Percentiles rank a stretch among this genome's conserved stretches.
Evolutionary conservation across 1,284 basidiomycete genomes (phyloP).

Genomic region (Puccinia horiana): DNA sequence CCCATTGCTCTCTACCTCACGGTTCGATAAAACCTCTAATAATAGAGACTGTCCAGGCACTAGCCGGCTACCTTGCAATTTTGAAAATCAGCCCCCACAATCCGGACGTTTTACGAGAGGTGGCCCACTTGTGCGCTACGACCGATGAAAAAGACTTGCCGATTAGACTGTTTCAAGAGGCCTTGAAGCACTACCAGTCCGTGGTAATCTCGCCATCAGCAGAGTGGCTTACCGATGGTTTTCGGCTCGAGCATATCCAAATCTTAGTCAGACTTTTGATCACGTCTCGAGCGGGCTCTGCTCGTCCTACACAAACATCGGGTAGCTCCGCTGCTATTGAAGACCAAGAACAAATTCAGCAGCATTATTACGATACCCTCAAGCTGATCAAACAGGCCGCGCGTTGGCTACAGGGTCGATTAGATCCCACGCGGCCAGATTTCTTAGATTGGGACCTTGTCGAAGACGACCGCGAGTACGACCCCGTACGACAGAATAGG

Average conservation of each 20-base stretch:
- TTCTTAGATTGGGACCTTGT: slow-evolving; percentile 70
- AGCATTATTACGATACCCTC: slow-evolving; percentile 67
- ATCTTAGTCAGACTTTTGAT: slow-evolving; percentile 22
- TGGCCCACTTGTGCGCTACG: slow-evolving; percentile 75
- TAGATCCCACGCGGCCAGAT: slow-evolving; percentile 62
- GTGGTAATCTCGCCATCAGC: slow-evolving; percentile 15
- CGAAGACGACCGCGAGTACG: slow-evolving; percentile 85
- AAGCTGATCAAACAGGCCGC: slow-evolving; percentile 73
- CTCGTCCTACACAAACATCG: not conserved
- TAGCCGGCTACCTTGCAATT: slow-evolving; percentile 35
- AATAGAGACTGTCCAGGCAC: not conserved
- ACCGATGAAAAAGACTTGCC: slow-evolving; percentile 69
- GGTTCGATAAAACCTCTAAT: not conserved
- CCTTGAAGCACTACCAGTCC: slow-evolving; percentile 62
- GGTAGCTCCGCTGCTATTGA: not conserved
- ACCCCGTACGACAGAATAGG: slow-evolving; percentile 62
- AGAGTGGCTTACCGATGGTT: slow-evolving; percentile 32
- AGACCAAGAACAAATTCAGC: slow-evolving; percentile 21
- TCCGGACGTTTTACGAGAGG: slow-evolving; percentile 73
- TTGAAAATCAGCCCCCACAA: slow-evolving; percentile 64
- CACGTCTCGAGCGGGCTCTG: slow-evolving; percentile 2
- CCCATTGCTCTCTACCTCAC: not conserved
- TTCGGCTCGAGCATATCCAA: slow-evolving; percentile 38
- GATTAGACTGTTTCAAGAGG: slow-evolving; percentile 68
- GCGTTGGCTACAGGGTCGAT: slow-evolving; percentile 83